Evolutionary conservation across 1,284 basidiomycete species (phyloP).

Genomic region (Tylopilus orsonianus): DNA sequence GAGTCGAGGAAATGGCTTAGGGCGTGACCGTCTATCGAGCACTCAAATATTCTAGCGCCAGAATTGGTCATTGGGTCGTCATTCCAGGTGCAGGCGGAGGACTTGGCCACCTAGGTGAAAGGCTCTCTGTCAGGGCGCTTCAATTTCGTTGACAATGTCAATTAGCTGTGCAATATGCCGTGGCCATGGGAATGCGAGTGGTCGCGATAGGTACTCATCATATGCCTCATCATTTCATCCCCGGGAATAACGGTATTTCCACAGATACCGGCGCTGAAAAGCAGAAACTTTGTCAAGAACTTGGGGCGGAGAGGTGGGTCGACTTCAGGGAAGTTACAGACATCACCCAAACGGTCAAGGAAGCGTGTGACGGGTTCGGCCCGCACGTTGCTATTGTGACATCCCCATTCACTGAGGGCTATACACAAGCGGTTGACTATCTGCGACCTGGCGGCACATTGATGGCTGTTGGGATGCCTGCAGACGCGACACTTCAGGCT

Average conservation of each 20-base stretch:
- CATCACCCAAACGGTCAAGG: conserved; percentile 51
- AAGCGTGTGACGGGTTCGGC: conserved; percentile 60
- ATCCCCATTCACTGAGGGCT: conserved; percentile 45
- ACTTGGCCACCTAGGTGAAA: conserved; percentile 54
- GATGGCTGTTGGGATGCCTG: conserved; percentile 59
- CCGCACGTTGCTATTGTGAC: conserved; percentile 53
- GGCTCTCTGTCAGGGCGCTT: neutral
- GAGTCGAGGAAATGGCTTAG: too few relatives aligned
- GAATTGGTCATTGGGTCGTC: conserved; percentile 64
- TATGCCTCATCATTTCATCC: too few relatives aligned
- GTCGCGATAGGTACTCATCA: conserved; percentile 58
- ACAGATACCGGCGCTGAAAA: conserved; percentile 68
- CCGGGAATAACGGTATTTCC: neutral
- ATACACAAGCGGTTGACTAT: conserved; percentile 66
- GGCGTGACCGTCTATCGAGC: conserved; percentile 72
- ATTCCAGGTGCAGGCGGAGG: conserved; percentile 70
- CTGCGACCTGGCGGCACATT: conserved; percentile 56
- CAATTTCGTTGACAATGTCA: neutral
- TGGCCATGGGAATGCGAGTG: conserved; percentile 63
- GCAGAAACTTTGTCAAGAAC: conserved; percentile 51
- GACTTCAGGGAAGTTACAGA: conserved; percentile 63
- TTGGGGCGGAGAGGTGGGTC: conserved; percentile 71
- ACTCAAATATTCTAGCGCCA: conserved; percentile 50
- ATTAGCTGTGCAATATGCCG: conserved; percentile 65
- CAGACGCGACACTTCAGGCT: conserved; percentile 38